Percentiles rank a stretch among this genome's conserved stretches.
Evolutionary conservation across 768 basidiomycete species (phyloP).

Genomic region (Suillus cothurnatus): DNA sequence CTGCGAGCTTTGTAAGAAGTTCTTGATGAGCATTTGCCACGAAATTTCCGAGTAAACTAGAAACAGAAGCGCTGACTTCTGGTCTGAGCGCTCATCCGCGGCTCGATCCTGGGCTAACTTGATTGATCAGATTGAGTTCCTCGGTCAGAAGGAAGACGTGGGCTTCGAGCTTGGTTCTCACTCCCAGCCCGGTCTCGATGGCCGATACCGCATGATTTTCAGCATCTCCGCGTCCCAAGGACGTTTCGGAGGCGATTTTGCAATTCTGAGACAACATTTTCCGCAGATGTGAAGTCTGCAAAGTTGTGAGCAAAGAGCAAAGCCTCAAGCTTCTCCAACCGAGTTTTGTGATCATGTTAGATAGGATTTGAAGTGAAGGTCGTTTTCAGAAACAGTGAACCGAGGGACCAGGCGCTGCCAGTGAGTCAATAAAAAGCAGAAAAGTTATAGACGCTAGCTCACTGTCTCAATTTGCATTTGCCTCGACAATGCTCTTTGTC

Average conservation of each 20-base stretch:
- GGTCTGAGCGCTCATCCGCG: constrained; percentile 63
- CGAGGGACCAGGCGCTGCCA: constrained; percentile 81
- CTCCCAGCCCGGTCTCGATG: constrained; percentile 50
- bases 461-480: constrained; percentile 59
- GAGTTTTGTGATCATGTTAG: constrained; percentile 84
- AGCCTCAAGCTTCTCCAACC: constrained; percentile 76
- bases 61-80: constrained; percentile 79
- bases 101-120: constrained; percentile 79
- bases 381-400: constrained; percentile 84
- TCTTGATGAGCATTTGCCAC: constrained; percentile 80
- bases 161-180: constrained; percentile 68
- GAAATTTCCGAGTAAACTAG: constrained; percentile 87
- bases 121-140: constrained; percentile 80
- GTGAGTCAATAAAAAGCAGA: constrained; percentile 14
- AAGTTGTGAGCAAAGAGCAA: constrained; percentile 90
- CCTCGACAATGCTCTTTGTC: constrained; percentile 39
- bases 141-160: constrained; percentile 74
- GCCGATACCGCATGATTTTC: constrained; percentile 34
- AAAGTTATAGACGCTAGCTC: constrained; percentile 18
- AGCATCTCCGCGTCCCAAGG: constrained; percentile 52
- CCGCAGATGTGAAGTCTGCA: constrained; percentile 68
- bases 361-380: constrained; percentile 81
- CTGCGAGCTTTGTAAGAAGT: constrained; percentile 83
- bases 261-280: constrained; percentile 66
- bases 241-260: constrained; percentile 73